Evolutionary conservation across 441 rosid genomes (phyloP).

Genomic region (Bruguiera hainesii): DNA sequence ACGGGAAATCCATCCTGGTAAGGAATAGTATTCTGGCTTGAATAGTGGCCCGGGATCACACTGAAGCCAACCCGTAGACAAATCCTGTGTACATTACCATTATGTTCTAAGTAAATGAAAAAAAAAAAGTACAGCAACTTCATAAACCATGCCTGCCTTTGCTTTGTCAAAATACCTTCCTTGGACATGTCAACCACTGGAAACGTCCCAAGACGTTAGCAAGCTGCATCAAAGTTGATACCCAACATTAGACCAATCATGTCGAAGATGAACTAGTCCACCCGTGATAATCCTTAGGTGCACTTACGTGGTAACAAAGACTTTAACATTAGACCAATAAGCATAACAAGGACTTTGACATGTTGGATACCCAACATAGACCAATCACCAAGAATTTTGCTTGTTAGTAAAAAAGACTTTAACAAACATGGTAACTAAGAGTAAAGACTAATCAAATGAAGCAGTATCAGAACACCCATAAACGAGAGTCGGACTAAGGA

Average conservation of each 20-base stretch:
- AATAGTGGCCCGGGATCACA: conserved; percentile 89
- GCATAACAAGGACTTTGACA: no score
- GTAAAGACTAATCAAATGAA: neutral
- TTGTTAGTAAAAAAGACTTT: neutral
- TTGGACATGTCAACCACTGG: conserved; percentile 88
- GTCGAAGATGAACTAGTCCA: neutral
- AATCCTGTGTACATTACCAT: conserved; percentile 47
- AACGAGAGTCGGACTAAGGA: neutral
- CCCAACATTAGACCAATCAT: neutral
- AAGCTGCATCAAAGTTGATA: conserved; percentile 45
- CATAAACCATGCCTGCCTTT: neutral
- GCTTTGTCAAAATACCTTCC: conserved; percentile 52
- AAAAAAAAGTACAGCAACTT: neutral
- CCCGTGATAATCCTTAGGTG: no score
- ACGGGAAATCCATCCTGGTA: conserved; percentile 55
- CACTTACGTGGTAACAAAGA: neutral
- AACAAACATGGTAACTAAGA: neutral
- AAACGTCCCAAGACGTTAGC: conserved; percentile 78
- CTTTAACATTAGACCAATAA: neutral
- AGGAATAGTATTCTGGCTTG: conserved; percentile 51
- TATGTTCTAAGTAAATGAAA: conserved; percentile 5
- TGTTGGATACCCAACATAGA: no score
- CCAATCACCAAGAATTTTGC: neutral
- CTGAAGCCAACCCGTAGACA: conserved; percentile 85
- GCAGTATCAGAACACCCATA: neutral